phyloP scores from a whole-genome alignment of 2,329 filamentous ascomycete species.

The Xylariaceae sp. region DNA sequence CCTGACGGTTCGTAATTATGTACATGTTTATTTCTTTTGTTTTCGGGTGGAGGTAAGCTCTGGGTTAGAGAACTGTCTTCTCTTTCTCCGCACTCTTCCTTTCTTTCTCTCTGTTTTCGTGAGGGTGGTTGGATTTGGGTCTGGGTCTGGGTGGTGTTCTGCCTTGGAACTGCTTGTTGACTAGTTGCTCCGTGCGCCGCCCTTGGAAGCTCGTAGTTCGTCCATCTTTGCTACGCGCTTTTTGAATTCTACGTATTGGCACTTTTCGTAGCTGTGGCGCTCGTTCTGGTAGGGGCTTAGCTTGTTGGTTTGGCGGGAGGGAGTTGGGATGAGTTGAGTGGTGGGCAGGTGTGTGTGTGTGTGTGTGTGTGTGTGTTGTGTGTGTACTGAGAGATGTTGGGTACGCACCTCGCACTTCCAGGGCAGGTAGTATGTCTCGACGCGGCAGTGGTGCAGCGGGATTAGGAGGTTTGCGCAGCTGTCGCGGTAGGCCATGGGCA shows the following conservation, averaged over 20 bases:
- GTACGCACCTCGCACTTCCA: constrained; percentile 92
- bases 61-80: too few species aligned
- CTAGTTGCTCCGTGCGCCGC: constrained; percentile 79
- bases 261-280: constrained; percentile 97
- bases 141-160: background rate
- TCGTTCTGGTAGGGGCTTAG: constrained; percentile 61
- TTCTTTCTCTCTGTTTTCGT: too few species aligned
- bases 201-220: constrained; percentile 83
- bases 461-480: constrained; percentile 93
- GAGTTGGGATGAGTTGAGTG: background rate
- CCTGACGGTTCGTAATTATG: too few species aligned
- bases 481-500: constrained; percentile 89
- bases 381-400: background rate
- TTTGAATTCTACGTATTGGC: constrained; percentile 99
- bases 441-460: constrained; percentile 90
- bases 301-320: background rate
- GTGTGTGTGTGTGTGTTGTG: background rate
- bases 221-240: constrained; percentile 98
- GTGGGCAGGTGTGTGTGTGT: background rate
- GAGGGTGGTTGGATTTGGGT: too few species aligned
- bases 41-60: too few species aligned
- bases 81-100: too few species aligned
- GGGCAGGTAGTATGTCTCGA: constrained; percentile 86
- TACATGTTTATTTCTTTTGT: too few species aligned
- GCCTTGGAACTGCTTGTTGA: background rate